Base-by-base conservation (phyloP, 305 asterid species). In the Fraxinus albicans region DNA sequence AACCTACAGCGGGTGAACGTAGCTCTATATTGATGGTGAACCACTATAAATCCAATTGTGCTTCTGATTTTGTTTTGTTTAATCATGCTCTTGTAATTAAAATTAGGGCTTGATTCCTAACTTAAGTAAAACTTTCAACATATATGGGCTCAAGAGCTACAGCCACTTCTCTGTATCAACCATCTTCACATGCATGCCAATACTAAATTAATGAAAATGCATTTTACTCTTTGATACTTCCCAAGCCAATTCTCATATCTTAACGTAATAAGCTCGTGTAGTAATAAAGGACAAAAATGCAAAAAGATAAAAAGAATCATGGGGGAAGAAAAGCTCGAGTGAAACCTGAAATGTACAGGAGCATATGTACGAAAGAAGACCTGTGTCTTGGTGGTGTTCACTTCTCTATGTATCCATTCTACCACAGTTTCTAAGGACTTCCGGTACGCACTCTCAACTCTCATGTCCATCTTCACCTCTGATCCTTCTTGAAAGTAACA, bases 301-400 rank as follows among this genome's bases (percentile, higher is more conserved):
- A 4, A 35, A 78, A 77, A 36, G 73, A 35, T 34, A 36, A 23
- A 79, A 25, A 53, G 31, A 21, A 29, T 5, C 3, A 10, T 6
- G 8, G 55, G 55, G 31, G 13, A 7, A 36, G 8, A 34, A 73
- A 73, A 70, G 63, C 42, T 19, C 5, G 38, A 50, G 80, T 58
- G 55, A 72, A 80, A 94, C 98, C 98, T 96, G 94, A 94, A 96
- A 88, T 96, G 99, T 2, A 94, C 99, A 0, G 98, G 99, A 77
- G 99, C 95, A 31, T 93, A 96, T 25, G 98, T 91, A 8, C 99
- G 86, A 84, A 96, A 96, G 86, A 93, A 89, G 67, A 96, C 98
- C 74, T 90, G 97, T 0, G 98, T 91, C 84, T 89, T 90, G 73
- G 77, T 88, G 31, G 88, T 65, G 84, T 94, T 89, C 77, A 93